Conservation (phyloP, 768 basidiomycete species). For the Termitomyces bulborhizus region DNA sequence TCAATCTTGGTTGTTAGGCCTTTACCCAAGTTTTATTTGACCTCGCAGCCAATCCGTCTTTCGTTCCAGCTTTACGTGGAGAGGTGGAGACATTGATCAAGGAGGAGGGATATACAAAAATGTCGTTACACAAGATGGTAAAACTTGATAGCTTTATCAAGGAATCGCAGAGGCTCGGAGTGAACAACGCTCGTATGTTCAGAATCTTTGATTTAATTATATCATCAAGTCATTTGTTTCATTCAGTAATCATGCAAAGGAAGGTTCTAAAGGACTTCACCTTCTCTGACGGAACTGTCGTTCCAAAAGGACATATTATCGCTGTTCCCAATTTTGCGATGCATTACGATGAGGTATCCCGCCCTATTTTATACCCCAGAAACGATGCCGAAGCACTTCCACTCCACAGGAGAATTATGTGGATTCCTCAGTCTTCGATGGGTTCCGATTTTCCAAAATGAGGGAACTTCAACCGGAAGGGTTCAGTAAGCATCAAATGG, state of each 20-base stretch:
- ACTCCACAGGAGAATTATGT: slow-evolving; percentile 9
- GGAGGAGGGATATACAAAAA: slow-evolving; percentile 31
- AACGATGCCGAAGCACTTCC: neutral
- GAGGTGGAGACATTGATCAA: slow-evolving; percentile 30
- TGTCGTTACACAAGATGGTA: slow-evolving; percentile 30
- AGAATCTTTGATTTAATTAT: neutral
- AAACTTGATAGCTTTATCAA: slow-evolving; percentile 41
- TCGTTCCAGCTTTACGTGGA: slow-evolving; percentile 29
- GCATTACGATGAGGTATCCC: slow-evolving; percentile 6
- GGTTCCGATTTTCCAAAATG: slow-evolving; percentile 29
- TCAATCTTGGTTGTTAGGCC: slow-evolving; percentile 17
- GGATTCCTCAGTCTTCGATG: slow-evolving; percentile 28
- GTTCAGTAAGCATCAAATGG: slow-evolving; percentile 22
- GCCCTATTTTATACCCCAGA: neutral
- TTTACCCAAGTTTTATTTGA: slow-evolving; percentile 30
- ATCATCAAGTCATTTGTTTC: neutral
- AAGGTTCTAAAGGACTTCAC: slow-evolving; percentile 16
- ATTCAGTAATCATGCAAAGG: slow-evolving; percentile 15
- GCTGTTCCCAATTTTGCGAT: slow-evolving; percentile 6
- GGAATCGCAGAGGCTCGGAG: slow-evolving; percentile 28
- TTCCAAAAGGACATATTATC: slow-evolving; percentile 20
- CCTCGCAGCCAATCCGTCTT: slow-evolving; percentile 27
- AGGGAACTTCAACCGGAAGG: slow-evolving; percentile 17
- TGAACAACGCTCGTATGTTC: slow-evolving; percentile 20
- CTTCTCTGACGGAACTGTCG: slow-evolving; percentile 20